Conservation (phyloP, 345 rosid genomes). For the Balakata baccata region DNA sequence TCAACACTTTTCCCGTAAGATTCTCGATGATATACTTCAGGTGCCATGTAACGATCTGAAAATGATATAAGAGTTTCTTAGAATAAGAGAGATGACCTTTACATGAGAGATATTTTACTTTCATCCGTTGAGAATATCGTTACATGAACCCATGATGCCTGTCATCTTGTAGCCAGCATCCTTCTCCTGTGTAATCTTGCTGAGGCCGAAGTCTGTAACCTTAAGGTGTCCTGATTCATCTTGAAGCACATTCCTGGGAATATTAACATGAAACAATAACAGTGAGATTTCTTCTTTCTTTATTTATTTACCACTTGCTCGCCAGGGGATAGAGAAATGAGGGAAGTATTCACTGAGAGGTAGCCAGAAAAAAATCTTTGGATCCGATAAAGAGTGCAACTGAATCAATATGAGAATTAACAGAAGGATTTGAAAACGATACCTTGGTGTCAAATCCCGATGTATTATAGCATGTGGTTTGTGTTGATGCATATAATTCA, state of each 20-base stretch:
- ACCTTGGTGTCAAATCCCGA: constrained; percentile 69
- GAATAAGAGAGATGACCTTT: neutral
- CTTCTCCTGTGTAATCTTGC: constrained; percentile 57
- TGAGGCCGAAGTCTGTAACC: constrained; percentile 68
- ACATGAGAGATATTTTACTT: constrained; percentile 7
- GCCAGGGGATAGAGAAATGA: neutral
- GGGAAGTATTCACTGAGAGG: neutral
- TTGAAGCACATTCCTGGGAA: constrained; percentile 48
- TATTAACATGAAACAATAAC: neutral
- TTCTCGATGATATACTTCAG: constrained; percentile 65
- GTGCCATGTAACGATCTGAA: constrained; percentile 70
- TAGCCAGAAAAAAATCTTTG: neutral
- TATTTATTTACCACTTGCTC: neutral
- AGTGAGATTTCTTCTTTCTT: neutral
- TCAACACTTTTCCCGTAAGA: constrained; percentile 66
- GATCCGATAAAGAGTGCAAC: neutral
- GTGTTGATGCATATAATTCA: constrained; percentile 70
- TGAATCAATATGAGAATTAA: neutral
- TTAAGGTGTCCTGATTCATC: constrained; percentile 64
- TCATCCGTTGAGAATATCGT: constrained; percentile 8
- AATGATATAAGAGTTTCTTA: constrained; percentile 1
- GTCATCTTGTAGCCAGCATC: constrained; percentile 64
- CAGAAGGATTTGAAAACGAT: constrained; percentile 13
- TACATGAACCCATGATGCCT: constrained; percentile 62
- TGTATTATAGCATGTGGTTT: constrained; percentile 58